Evolutionary conservation across 1,284 basidiomycete genomes (phyloP).

Genomic region (Ustilago loliicola): DNA sequence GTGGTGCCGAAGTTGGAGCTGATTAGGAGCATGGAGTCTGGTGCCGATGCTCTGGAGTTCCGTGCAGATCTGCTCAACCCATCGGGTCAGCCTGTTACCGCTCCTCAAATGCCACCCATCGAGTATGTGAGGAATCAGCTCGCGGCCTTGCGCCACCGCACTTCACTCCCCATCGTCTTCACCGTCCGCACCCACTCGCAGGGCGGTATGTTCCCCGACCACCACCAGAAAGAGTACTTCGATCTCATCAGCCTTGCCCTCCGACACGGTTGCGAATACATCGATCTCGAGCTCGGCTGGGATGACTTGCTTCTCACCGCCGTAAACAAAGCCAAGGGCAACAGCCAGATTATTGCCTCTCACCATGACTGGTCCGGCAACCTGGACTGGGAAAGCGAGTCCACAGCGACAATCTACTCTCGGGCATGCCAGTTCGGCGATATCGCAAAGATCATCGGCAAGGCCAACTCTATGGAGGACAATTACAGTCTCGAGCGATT

Average conservation of each 20-base stretch:
- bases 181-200: constrained; percentile 89
- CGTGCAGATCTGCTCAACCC: constrained; percentile 89
- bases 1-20: constrained; percentile 79
- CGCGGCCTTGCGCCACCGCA: constrained; percentile 81
- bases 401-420: constrained; percentile 73
- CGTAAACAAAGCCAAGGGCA: constrained; percentile 78
- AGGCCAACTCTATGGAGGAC: constrained; percentile 81
- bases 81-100: constrained; percentile 68
- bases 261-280: constrained; percentile 87
- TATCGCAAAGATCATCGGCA: constrained; percentile 91
- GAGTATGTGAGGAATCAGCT: constrained; percentile 87
- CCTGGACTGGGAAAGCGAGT: constrained; percentile 82
- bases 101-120: constrained; percentile 77
- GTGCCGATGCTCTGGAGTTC: constrained; percentile 91
- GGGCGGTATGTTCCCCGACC: constrained; percentile 91
- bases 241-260: constrained; percentile 84
- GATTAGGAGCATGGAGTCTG: constrained; percentile 82
- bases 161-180: constrained; percentile 88
- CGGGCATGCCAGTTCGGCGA: constrained; percentile 75
- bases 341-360: constrained; percentile 86
- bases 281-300: constrained; percentile 90
- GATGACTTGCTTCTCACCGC: constrained; percentile 77
- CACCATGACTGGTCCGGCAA: constrained; percentile 93
- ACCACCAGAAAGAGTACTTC: constrained; percentile 80
- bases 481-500: constrained; percentile 86